Conservation (phyloP, 1,284 basidiomycete genomes). For the Ustilago nuda region DNA sequence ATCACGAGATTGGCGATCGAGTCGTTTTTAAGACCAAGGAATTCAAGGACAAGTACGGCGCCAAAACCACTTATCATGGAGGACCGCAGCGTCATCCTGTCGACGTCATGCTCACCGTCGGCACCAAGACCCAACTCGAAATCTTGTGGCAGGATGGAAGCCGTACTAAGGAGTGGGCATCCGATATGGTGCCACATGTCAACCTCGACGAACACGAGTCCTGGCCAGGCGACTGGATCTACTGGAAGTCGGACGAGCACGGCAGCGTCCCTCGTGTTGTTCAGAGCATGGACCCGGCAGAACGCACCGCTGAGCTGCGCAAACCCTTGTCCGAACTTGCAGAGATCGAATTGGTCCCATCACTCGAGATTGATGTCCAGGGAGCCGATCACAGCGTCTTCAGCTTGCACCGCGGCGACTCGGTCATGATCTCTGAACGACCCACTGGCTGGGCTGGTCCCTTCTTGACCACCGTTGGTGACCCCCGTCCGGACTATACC, state of each 20-base stretch:
- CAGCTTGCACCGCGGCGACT: slow-evolving; percentile 83
- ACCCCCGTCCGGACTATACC: slow-evolving; percentile 40
- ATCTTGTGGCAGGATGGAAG: slow-evolving; percentile 90
- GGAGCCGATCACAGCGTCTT: slow-evolving; percentile 73
- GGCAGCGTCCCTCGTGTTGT: slow-evolving; percentile 77
- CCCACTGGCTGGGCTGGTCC: slow-evolving; percentile 74
- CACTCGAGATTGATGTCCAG: slow-evolving; percentile 87
- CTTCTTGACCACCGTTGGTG: slow-evolving; percentile 46
- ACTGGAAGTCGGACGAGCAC: slow-evolving; percentile 83
- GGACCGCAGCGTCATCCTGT: slow-evolving; percentile 35
- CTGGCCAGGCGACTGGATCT: slow-evolving; percentile 83
- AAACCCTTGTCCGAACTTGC: slow-evolving; percentile 51
- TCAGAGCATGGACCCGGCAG: slow-evolving; percentile 71
- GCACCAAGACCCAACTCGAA: slow-evolving; percentile 78
- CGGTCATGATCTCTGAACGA: slow-evolving; percentile 78
- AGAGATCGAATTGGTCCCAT: slow-evolving; percentile 78
- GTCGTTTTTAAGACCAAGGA: slow-evolving; percentile 62
- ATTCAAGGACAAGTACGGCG: slow-evolving; percentile 46
- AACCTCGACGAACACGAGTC: slow-evolving; percentile 70
- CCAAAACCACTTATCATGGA: slow-evolving; percentile 38
- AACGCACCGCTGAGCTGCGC: slow-evolving; percentile 63
- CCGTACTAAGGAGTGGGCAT: slow-evolving; percentile 75
- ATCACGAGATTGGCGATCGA: slow-evolving; percentile 67
- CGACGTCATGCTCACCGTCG: slow-evolving; percentile 72
- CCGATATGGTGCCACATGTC: slow-evolving; percentile 81